Base-by-base conservation (phyloP, 192 early-diverging fungal species). In the Entophlyctis luteolus region DNA sequence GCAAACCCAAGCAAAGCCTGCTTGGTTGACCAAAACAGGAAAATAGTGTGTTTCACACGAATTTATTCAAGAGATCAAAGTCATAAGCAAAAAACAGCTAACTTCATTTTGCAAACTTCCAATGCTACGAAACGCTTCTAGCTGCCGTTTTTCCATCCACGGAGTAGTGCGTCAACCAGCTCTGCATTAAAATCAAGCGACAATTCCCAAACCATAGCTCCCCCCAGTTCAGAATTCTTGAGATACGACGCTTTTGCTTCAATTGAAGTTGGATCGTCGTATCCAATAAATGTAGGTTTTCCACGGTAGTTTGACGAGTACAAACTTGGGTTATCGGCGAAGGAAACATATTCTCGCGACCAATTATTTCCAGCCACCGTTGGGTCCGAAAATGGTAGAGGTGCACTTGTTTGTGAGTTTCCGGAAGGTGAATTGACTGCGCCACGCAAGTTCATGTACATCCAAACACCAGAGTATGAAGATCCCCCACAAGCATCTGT, bases 261-360 rank as follows among this genome's bases (percentile, higher is more conserved):
- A 6, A 91, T 31, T 1, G 88, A 90, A 33, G 75, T 67, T 22
- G 81, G 76, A 60, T 92, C 91, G 56, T 92, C 91, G 59, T 91
- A 92, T 6, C 88, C 87, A 48, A 90, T 81, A 56, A 85, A 91
- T 4, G 81, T 77, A 25, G 42, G 42, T 0, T 34, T 20, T 5
- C 57, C 57, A 42, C 34, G 57, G 37, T 59, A 59, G 36, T 76
- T 66, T 5, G 84, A 72, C 50, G 85, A 83, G 53, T 80, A 84
- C 56, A 79, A 59, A 79, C 83, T 83, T 27, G 84, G 84, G 25
- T 81, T 82, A 27, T 80, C 59, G 23, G 81, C 68, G 36, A 49
- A 46, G 12, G 73, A 53, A 65, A 87, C 84, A 84, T 82, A 85
- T 49, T 77, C 55, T 0, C 80, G 65, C 5, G 70, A 62, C 87